These are phyloP conservation scores for Hypoxylon subgilvum DNA, from an alignment of 495 filamentous ascomycete species.

Conservation along the genomic window DNA sequence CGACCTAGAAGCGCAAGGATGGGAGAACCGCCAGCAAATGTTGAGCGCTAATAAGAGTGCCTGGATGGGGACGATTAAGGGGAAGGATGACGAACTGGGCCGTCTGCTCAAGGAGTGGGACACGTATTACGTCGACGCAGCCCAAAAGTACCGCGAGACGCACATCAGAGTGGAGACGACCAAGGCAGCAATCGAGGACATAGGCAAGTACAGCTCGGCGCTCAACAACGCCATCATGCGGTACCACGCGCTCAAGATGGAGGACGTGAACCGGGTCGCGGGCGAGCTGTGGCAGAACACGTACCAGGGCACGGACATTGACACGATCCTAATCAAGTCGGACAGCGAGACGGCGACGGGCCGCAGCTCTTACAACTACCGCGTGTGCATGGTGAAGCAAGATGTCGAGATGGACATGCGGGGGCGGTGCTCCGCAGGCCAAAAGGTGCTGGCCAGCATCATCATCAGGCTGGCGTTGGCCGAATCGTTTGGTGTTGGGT, in stretches of 20 bases:
- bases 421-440: slow-evolving; percentile 92
- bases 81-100: slow-evolving; percentile 78
- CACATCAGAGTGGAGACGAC: slow-evolving; percentile 92
- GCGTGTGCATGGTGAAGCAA: slow-evolving; percentile 97
- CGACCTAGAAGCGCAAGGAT: slow-evolving; percentile 65
- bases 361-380: slow-evolving; percentile 93
- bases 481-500: slow-evolving; percentile 96
- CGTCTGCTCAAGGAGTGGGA: slow-evolving; percentile 77
- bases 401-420: slow-evolving; percentile 99
- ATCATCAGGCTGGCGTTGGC: slow-evolving; percentile 96
- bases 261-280: slow-evolving; percentile 93
- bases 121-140: slow-evolving; percentile 83
- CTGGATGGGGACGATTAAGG: slow-evolving; percentile 73
- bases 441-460: slow-evolving; percentile 95
- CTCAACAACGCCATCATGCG: slow-evolving; percentile 96
- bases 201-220: slow-evolving; percentile 77
- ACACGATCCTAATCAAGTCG: slow-evolving; percentile 92
- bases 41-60: slow-evolving; percentile 57
- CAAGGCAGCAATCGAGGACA: slow-evolving; percentile 88
- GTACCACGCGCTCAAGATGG: slow-evolving; percentile 95
- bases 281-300: slow-evolving; percentile 96
- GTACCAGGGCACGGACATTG: slow-evolving; percentile 96
- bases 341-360: slow-evolving; percentile 77
- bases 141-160: slow-evolving; percentile 80
- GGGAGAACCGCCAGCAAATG: slow-evolving; percentile 66